A percentile compares a stretch with the other conserved stretches of the same genome.
These are phyloP conservation scores for Chrysoporthe puriensis DNA, from an alignment of 2,329 filamentous ascomycete genomes.

Conservation along the genomic window DNA sequence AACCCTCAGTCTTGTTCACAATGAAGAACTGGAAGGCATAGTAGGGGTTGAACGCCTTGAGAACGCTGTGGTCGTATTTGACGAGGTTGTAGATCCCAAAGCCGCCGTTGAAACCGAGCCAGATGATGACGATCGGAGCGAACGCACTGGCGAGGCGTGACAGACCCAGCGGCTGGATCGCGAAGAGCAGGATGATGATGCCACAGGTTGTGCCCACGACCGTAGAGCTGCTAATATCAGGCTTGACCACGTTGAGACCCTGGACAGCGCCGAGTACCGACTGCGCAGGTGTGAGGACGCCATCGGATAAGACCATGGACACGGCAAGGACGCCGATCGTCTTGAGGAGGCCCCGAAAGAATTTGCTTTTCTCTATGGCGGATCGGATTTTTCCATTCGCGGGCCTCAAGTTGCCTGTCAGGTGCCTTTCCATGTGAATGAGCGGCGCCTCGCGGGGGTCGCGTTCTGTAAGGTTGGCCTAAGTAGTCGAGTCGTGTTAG, in stretches of 20 bases:
- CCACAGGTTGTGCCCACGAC: conserved; percentile 67
- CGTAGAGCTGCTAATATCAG: conserved; percentile 55
- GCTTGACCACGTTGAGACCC: conserved; percentile 60
- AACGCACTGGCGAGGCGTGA: conserved; percentile 61
- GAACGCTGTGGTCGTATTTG: conserved; percentile 53
- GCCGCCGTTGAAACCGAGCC: conserved; percentile 63
- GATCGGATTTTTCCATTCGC: conserved; percentile 56
- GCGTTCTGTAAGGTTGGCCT: conserved; percentile 61
- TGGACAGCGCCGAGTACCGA: conserved; percentile 70
- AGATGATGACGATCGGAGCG: conserved; percentile 67
- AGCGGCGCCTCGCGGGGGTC: conserved; percentile 61
- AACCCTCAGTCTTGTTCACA: conserved; percentile 61
- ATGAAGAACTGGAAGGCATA: conserved; percentile 64
- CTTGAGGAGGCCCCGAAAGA: conserved; percentile 59
- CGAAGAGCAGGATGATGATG: conserved; percentile 65
- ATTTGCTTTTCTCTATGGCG: conserved; percentile 58
- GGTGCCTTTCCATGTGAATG: conserved; percentile 61
- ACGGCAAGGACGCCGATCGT: conserved; percentile 66
- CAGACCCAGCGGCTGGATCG: conserved; percentile 65
- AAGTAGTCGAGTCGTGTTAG: background rate
- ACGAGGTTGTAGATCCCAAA: conserved; percentile 66
- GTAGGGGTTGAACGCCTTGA: conserved; percentile 59
- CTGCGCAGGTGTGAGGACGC: conserved; percentile 68
- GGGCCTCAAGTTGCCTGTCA: conserved; percentile 56
- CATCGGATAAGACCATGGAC: conserved; percentile 66